Evolutionary conservation across 192 early-diverging fungal genomes (phyloP).

Genomic region (Linnemannia exigua): DNA sequence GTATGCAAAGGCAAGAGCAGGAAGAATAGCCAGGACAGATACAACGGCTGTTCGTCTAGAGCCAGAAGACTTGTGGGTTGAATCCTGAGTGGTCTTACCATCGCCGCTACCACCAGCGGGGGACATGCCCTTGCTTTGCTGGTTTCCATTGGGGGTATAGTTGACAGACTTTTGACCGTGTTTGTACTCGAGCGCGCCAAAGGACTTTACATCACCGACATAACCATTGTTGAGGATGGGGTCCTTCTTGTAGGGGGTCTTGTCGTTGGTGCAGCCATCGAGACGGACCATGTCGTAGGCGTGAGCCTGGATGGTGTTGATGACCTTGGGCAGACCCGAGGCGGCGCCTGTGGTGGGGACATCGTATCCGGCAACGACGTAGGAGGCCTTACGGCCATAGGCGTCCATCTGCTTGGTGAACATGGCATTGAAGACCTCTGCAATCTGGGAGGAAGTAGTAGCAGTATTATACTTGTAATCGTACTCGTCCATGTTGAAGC

Average conservation of each 20-base stretch:
- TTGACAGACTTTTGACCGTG: slow-evolving; percentile 51
- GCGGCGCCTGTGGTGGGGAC: slow-evolving; percentile 60
- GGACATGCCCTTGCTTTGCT: background rate
- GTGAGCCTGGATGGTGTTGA: slow-evolving; percentile 55
- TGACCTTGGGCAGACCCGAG: slow-evolving; percentile 54
- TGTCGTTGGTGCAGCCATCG: slow-evolving; percentile 62
- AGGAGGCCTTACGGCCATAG: slow-evolving; percentile 59
- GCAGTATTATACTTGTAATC: slow-evolving; percentile 60
- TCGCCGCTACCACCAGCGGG: background rate
- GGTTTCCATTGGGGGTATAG: background rate
- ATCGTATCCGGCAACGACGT: slow-evolving; percentile 60
- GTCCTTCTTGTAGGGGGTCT: slow-evolving; percentile 58
- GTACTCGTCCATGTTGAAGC: slow-evolving; percentile 59
- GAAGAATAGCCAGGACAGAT: slow-evolving; percentile 4
- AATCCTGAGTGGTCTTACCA: background rate
- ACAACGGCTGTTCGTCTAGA: background rate
- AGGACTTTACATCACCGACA: slow-evolving; percentile 57
- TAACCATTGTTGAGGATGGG: slow-evolving; percentile 33
- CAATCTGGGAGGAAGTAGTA: slow-evolving; percentile 38
- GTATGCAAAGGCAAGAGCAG: slow-evolving; percentile 33
- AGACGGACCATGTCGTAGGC: slow-evolving; percentile 63
- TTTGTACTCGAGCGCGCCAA: slow-evolving; percentile 52
- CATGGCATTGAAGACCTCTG: slow-evolving; percentile 47
- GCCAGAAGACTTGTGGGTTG: background rate
- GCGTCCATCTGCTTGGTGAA: slow-evolving; percentile 59